Conservation (phyloP, 2,329 filamentous ascomycete genomes). For the Arthrobotrys sphaeroides region DNA sequence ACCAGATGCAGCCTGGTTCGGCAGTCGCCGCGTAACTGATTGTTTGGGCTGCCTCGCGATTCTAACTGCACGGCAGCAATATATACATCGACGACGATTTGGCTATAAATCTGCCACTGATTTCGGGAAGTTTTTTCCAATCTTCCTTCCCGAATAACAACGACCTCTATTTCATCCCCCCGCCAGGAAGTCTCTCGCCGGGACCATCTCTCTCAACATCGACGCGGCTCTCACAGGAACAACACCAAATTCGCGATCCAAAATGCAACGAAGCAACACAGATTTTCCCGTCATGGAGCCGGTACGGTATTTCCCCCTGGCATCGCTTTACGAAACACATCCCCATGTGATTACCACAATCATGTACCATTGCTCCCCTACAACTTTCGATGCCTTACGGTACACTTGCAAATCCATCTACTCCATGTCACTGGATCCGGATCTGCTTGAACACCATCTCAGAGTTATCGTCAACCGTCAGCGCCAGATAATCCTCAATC, state of each 20-base stretch:
- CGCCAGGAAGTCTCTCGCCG: no score
- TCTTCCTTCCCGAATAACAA: no score
- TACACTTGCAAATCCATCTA: constrained; percentile 49
- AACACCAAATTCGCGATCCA: not conserved
- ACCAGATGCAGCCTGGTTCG: not conserved
- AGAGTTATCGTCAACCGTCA: constrained; percentile 27
- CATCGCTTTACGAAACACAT: constrained; percentile 15
- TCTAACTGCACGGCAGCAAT: not conserved
- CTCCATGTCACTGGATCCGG: constrained; percentile 46
- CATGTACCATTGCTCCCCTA: constrained; percentile 36
- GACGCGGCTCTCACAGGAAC: not conserved
- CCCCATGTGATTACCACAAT: constrained; percentile 39
- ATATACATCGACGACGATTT: no score
- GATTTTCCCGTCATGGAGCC: not conserved
- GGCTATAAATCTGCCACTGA: no score
- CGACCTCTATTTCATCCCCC: no score
- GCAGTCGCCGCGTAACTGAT: not conserved
- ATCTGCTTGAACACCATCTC: constrained; percentile 28
- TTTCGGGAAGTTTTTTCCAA: no score
- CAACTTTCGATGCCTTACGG: constrained; percentile 42
- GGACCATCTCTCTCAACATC: not conserved
- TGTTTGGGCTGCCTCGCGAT: not conserved
- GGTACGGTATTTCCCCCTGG: not conserved
- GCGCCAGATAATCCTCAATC: not conserved
- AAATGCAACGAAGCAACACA: not conserved